Evolutionary conservation across 23 red algal genomes (phyloP), one percentile per base, ranked within the genome.

Genomic region (Gracilaria gracilis): DNA sequence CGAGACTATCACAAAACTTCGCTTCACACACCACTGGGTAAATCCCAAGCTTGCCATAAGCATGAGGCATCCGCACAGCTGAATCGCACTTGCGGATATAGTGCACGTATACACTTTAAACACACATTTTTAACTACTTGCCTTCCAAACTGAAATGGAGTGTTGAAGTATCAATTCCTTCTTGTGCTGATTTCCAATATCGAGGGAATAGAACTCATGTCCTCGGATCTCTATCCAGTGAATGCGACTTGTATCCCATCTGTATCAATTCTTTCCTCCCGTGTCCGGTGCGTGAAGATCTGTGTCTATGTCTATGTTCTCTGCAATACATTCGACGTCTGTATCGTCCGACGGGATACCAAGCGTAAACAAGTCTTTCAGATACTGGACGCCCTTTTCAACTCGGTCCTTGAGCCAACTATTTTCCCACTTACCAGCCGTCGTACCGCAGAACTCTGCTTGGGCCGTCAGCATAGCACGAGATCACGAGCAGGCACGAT

Each of bases 401-500:
- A 82, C 21, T 37, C 54, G 53, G 23, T 32, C 6, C 20, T 64
- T 82, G 3, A 82, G 54, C 79, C 79, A 82, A 47, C 72, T 77
- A 25, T 50, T 46, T 13, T 82, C 79, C 55, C 79, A 62, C 31
- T 82, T 61, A 0, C 79, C 79, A 54, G 53, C 34, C 9, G 79
- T 65, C 29, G 53, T 37, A 34, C 58, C 79, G 44, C 58, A 55
- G 39, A 71, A 55, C 73, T 71, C 82, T 21, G 58, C 28, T 9
- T 86, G 82, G 0, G 49, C 59, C 39, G 51, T 86, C 64, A 73
- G 28, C 36, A 71, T 72, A 19, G 65, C 62, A 42, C 65, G 59
- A 37, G 61, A 55, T 9, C 81, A 25, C 19, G 76, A 64, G 24
- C 87, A 75, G 12, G 87, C 87, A 67, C 87, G 73, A 70, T 90